Evolutionary conservation across 306 rosid species (phyloP).

Genomic region (Geum urbanum): DNA sequence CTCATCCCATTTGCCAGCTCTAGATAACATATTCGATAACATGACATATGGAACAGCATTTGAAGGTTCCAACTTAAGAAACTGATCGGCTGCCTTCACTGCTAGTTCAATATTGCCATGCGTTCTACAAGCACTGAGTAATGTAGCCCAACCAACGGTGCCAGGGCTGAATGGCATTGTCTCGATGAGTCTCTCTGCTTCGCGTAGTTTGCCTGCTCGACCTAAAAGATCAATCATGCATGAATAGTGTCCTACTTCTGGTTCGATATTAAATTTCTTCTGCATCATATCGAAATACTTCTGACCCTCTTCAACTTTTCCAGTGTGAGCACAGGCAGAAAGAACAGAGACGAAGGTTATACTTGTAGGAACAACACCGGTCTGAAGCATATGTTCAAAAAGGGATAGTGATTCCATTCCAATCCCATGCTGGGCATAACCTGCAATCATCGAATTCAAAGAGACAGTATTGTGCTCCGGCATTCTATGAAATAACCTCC

Average conservation of each 20-base stretch:
- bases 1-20: slow-evolving; percentile 67
- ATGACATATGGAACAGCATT: slow-evolving; percentile 63
- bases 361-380: slow-evolving; percentile 45
- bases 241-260: slow-evolving; percentile 67
- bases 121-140: slow-evolving; percentile 77
- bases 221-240: slow-evolving; percentile 87
- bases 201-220: slow-evolving; percentile 62
- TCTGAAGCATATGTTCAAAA: slow-evolving; percentile 60
- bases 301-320: slow-evolving; percentile 67
- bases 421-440: slow-evolving; percentile 71
- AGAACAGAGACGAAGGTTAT: slow-evolving; percentile 70
- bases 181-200: slow-evolving; percentile 70
- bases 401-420: slow-evolving; percentile 56
- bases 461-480: slow-evolving; percentile 56
- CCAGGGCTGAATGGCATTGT: slow-evolving; percentile 69
- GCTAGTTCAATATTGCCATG: slow-evolving; percentile 82
- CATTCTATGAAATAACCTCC: slow-evolving; percentile 65
- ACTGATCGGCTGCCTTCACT: slow-evolving; percentile 56
- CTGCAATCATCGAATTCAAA: slow-evolving; percentile 70
- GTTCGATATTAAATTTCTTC: slow-evolving; percentile 61
- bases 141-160: slow-evolving; percentile 67
- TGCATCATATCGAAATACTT: slow-evolving; percentile 69
- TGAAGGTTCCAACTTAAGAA: slow-evolving; percentile 57
- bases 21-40: slow-evolving; percentile 62
- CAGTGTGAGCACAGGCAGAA: slow-evolving; percentile 77